Base-by-base conservation (phyloP, 495 filamentous ascomycete genomes). In the Monascus purpureus region DNA sequence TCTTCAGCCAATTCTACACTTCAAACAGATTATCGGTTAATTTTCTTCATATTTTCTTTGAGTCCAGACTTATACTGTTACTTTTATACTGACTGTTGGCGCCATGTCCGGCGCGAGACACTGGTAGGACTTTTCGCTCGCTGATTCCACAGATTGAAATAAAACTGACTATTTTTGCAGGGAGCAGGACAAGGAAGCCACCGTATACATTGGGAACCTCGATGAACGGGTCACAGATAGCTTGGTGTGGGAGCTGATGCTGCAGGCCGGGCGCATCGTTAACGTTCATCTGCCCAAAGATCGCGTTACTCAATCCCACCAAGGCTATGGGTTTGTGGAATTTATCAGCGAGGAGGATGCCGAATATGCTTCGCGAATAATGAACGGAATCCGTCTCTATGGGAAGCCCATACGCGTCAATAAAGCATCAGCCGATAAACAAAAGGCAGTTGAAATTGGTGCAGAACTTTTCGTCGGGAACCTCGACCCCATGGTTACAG, bases 101-200 rank as follows among this genome's bases (percentile, higher is more conserved):
- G 42, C 41, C 31, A 82, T 82, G 76, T 78, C 76, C 29, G 73
- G 77, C 52, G 75, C 75, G 57, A 69, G 81, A 42, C 82, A 90
- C 65, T 90, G 82, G 82, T 86, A 68, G 43, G n/a, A n/a, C n/a
- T n/a, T n/a, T n/a, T n/a, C n/a, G n/a, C n/a, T n/a, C n/a, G n/a
- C n/a, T n/a, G n/a, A n/a, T n/a, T 26, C 28, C 14, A 11, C 9
- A 40, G 25, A 8, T 29, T 17, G 16, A 16, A 25, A 13, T 13
- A 11, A 28, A 26, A 15, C 20, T 31, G 31, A 36, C 27, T 42
- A 40, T 25, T 42, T 32, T 5, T 30, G 36, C 43, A 94, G 88
- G 88, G 88, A 96, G 53, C 90, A 99, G 62, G 86, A 96, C 54
- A 96, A 96, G 53, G 90, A 96, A 59, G 88, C 87, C 29, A 99